Percentiles rank a stretch among this genome's conserved stretches.
These are phyloP conservation scores for Penicillium turbatum DNA, from an alignment of 495 filamentous ascomycete species.

Conservation along the genomic window DNA sequence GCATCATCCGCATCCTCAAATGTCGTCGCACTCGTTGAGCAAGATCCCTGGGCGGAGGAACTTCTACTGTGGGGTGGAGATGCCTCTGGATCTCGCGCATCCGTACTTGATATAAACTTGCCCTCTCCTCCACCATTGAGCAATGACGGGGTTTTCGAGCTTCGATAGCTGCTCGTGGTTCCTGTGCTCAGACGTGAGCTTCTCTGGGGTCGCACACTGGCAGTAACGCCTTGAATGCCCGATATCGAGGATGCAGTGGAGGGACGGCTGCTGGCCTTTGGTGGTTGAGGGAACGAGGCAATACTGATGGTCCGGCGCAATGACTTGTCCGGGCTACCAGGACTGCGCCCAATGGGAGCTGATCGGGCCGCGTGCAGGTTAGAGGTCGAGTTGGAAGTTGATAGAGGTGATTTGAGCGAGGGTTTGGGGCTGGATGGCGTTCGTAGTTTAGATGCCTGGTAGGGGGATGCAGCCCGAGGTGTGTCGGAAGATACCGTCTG, in stretches of 20 bases:
- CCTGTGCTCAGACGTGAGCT: slow-evolving; percentile 39
- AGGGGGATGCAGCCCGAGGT: slow-evolving; percentile 38
- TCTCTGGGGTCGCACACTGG: slow-evolving; percentile 30
- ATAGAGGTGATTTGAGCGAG: slow-evolving; percentile 48
- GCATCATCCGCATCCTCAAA: slow-evolving; percentile 61
- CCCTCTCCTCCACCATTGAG: slow-evolving; percentile 73
- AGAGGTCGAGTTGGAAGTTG: slow-evolving; percentile 38
- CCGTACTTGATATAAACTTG: slow-evolving; percentile 59
- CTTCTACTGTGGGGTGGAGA: slow-evolving; percentile 84
- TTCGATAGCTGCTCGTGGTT: slow-evolving; percentile 44
- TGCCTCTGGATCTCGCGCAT: slow-evolving; percentile 62
- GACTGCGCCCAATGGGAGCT: slow-evolving; percentile 30
- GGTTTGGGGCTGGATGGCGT: slow-evolving; percentile 59
- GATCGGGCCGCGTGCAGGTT: slow-evolving; percentile 38
- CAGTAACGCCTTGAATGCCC: slow-evolving; percentile 23
- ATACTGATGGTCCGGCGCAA: slow-evolving; percentile 84
- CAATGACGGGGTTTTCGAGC: slow-evolving; percentile 63
- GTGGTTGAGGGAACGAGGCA: slow-evolving; percentile 87
- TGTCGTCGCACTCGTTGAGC: slow-evolving; percentile 83
- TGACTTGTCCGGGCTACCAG: slow-evolving; percentile 54
- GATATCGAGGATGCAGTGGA: slow-evolving; percentile 40
- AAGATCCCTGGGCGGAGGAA: slow-evolving; percentile 85
- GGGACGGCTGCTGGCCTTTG: slow-evolving; percentile 53
- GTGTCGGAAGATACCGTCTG: slow-evolving; percentile 55
- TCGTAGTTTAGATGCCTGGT: slow-evolving; percentile 53